phyloP scores from a whole-genome alignment of 1,284 basidiomycete species.

The Cystobasidiaceae sp. region DNA sequence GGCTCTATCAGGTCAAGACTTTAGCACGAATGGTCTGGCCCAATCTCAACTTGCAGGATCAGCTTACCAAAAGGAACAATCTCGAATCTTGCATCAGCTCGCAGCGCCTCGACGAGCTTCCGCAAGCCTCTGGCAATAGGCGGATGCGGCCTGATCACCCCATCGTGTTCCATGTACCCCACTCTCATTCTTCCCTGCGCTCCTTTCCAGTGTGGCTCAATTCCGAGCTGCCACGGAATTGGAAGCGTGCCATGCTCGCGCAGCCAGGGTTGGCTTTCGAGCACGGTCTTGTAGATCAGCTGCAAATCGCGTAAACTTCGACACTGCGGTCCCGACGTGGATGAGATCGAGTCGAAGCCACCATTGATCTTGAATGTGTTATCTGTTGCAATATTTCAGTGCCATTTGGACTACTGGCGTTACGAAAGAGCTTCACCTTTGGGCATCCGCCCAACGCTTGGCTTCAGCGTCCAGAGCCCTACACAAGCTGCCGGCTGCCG shows the following conservation, averaged over 20 bases:
- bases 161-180: slow-evolving; percentile 49
- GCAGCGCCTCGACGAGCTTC: slow-evolving; percentile 39
- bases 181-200: slow-evolving; percentile 41
- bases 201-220: slow-evolving; percentile 29
- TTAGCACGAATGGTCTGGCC: too few species aligned
- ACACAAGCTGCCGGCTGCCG: slow-evolving; percentile 40
- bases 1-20: too few species aligned
- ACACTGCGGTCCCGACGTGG: slow-evolving; percentile 45
- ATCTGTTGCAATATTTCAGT: slow-evolving; percentile 35
- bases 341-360: slow-evolving; percentile 43
- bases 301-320: slow-evolving; percentile 44
- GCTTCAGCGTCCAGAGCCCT: slow-evolving; percentile 47
- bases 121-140: slow-evolving; percentile 47
- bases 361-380: slow-evolving; percentile 28
- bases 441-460: slow-evolving; percentile 43
- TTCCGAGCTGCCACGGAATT: slow-evolving; percentile 37
- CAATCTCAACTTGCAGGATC: background rate
- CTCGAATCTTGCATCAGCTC: slow-evolving; percentile 11
- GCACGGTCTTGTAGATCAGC: slow-evolving; percentile 44
- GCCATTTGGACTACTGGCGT: slow-evolving; percentile 1
- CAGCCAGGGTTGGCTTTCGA: slow-evolving; percentile 44
- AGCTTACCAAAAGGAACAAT: slow-evolving; percentile 6
- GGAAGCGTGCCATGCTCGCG: slow-evolving; percentile 41
- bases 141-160: slow-evolving; percentile 46
- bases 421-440: slow-evolving; percentile 27